Conservation (phyloP, 1,139 yeast species). For the Diutina catenulata region DNA sequence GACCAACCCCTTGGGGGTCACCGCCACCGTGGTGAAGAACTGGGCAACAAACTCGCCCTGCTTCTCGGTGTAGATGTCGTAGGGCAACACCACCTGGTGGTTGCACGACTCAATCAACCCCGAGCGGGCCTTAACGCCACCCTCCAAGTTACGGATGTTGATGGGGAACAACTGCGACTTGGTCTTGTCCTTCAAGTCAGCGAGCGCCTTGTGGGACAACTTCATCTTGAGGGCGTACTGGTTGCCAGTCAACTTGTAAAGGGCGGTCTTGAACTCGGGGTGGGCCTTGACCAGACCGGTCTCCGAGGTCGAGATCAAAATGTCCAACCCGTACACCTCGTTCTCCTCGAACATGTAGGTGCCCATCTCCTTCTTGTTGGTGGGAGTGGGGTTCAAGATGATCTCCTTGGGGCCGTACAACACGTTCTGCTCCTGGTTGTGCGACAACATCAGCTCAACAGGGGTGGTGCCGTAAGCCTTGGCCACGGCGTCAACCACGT, state of each 20-base stretch:
- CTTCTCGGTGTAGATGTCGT: conserved; percentile 60
- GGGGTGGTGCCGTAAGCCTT: conserved; percentile 50
- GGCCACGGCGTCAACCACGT: conserved; percentile 53
- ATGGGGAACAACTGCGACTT: conserved; percentile 58
- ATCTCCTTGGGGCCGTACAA: conserved; percentile 70
- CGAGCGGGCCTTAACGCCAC: conserved; percentile 62
- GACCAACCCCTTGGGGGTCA: conserved; percentile 64
- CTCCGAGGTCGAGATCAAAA: conserved; percentile 53
- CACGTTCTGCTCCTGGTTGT: conserved; percentile 58
- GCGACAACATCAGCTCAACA: conserved; percentile 69
- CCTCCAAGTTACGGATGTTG: conserved; percentile 54
- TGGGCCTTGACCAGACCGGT: conserved; percentile 56
- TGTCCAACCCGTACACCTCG: conserved; percentile 71
- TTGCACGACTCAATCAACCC: conserved; percentile 66
- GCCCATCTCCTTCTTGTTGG: conserved; percentile 53
- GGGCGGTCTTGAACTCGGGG: conserved; percentile 52
- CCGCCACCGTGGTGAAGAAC: conserved; percentile 65
- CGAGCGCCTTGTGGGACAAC: conserved; percentile 56
- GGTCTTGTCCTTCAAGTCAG: conserved; percentile 53
- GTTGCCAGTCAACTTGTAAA: conserved; percentile 63
- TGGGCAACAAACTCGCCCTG: conserved; percentile 62
- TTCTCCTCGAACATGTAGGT: conserved; percentile 60
- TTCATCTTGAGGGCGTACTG: conserved; percentile 62
- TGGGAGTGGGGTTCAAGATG: conserved; percentile 63
- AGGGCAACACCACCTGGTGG: conserved; percentile 59